Evolutionary conservation across 106 monocot genomes (phyloP), one percentile per base, ranked within the genome.

Genomic region (Dendrobium huoshanense): DNA sequence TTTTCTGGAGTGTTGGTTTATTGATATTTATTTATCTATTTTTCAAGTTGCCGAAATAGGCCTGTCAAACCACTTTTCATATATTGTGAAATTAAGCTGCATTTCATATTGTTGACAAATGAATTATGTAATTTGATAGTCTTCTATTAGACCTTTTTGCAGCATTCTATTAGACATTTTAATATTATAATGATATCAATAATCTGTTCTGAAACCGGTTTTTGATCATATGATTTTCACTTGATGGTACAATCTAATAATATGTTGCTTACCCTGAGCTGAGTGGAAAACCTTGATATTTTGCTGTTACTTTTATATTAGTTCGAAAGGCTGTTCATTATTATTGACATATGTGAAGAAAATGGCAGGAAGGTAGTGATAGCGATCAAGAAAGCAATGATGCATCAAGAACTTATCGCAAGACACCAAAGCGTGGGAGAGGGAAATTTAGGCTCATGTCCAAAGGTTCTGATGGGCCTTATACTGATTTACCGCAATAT

Each of bases 351-450:
- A n/a, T 37, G 8, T 9, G n/a, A 51, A 40, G 70, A 9, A 49
- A 81, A 33, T 67, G 17, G 42, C 83, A 94, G 95, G 98, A 90
- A 80, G 98, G 91, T 42, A 95, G 87, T 83, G 91, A 99, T 41
- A 92, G 92, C 79, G 98, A 93, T 20, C 82, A 75, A 68, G 98
- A 99, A 84, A 93, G 88, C 84, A 88, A 89, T 81, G 94, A 91
- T 89, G 86, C 75, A 55, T 65, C 78, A 77, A 90, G 86, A 81
- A 72, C 85, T 80, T 84, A 86, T 72, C 85, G 59, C 33, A 89
- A 88, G 59, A 81, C 83, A 48, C 88, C 83, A 67, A 92, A 98
- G 81, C 87, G 85, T 70, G 84, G 81, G 58, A 85, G 89, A 27
- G 91, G 85, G 77, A 95, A 91, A 84, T 81, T 84, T 77, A 70